Conservation (phyloP, 495 filamentous ascomycete species). For the Daldinia decipiens region DNA sequence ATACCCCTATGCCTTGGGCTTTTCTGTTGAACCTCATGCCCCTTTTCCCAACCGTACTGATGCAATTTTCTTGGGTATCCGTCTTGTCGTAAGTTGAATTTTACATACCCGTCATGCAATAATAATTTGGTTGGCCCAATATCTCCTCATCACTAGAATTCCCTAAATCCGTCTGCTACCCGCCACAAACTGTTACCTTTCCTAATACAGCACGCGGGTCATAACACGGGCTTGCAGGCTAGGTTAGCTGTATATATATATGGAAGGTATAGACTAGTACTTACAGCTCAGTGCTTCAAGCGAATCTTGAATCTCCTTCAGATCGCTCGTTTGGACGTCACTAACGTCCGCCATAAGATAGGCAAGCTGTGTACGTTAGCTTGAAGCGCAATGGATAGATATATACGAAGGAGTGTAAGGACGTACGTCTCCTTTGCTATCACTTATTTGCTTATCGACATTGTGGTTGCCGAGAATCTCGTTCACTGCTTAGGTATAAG, state of each 20-base stretch:
- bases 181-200: conserved; percentile 27
- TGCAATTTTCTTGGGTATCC: conserved; percentile 47
- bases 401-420: not conserved
- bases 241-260: conserved; percentile 27
- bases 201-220: conserved; percentile 86
- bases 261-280: conserved; percentile 46
- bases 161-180: not conserved
- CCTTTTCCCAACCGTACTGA: conserved; percentile 48
- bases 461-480: conserved; percentile 94
- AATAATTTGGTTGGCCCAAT: conserved; percentile 31
- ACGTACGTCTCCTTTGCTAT: conserved; percentile 87
- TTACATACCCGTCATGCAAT: conserved; percentile 35
- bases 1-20: conserved; percentile 26
- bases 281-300: conserved; percentile 84
- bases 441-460: conserved; percentile 97
- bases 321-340: conserved; percentile 78
- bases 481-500: conserved; percentile 70
- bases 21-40: conserved; percentile 61
- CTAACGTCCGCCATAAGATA: conserved; percentile 99
- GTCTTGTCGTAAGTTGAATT: conserved; percentile 39
- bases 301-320: conserved; percentile 84
- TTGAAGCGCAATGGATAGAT: not conserved
- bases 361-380: conserved; percentile 67
- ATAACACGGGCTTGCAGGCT: conserved; percentile 74
- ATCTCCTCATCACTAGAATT: conserved; percentile 1